Percentiles rank a stretch among this genome's conserved stretches.
These are phyloP conservation scores for Neoconidiobolus thromboides DNA, from an alignment of 371 early-diverging fungal genomes.

Conservation along the genomic window DNA sequence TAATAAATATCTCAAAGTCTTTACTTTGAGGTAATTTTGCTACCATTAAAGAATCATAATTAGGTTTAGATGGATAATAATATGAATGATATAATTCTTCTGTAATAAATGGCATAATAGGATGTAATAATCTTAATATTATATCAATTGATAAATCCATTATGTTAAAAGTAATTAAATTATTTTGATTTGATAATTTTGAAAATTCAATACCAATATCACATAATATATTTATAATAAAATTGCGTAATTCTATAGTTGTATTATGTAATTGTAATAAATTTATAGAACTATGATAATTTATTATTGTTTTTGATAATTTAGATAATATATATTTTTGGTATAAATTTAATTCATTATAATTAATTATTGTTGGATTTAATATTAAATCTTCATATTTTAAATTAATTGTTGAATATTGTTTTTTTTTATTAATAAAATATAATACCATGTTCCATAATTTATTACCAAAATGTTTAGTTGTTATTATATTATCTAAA, in stretches of 20 bases:
- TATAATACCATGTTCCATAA: slow-evolving; percentile 91
- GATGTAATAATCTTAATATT: neutral
- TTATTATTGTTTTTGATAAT: slow-evolving; percentile 4
- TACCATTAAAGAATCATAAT: too few relatives aligned
- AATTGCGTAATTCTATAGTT: neutral
- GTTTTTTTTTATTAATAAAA: slow-evolving; percentile 25
- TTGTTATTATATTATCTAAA: slow-evolving; percentile 78
- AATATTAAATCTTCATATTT: neutral
- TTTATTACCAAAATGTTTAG: slow-evolving; percentile 94
- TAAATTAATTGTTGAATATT: slow-evolving; percentile 10
- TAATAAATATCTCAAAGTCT: neutral
- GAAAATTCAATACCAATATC: neutral
- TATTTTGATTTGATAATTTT: neutral
- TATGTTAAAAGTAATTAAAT: neutral
- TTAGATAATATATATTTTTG: slow-evolving; percentile 73
- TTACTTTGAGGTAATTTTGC: neutral
- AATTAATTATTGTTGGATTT: neutral
- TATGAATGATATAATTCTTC: neutral
- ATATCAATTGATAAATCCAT: neutral
- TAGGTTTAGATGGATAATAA: neutral
- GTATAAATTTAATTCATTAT: slow-evolving; percentile 32
- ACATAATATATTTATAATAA: neutral
- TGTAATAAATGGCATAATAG: slow-evolving; percentile 3
- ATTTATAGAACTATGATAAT: too few relatives aligned
- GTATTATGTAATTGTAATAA: neutral